Evolutionary conservation across 1,139 yeast genomes (phyloP).

Genomic region (Magnusiomyces clavatus): DNA sequence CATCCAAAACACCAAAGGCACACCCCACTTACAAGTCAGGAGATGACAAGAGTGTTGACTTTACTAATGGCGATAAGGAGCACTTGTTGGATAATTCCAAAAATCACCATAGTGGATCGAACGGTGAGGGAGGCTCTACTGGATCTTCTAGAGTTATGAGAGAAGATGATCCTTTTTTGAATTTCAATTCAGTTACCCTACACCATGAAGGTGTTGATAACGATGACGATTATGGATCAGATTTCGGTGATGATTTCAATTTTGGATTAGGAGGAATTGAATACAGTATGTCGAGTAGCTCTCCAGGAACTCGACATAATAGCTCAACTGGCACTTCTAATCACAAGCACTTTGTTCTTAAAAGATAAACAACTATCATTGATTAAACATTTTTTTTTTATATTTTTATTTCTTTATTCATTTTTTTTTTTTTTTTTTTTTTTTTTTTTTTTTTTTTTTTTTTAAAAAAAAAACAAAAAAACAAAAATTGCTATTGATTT

Average conservation of each 20-base stretch:
- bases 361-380: too few species aligned
- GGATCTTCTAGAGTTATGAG: constrained; percentile 13
- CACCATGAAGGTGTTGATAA: constrained; percentile 48
- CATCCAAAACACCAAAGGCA: constrained; percentile 50
- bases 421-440: too few species aligned
- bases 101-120: constrained; percentile 3
- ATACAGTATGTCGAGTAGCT: background rate
- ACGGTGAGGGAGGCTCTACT: background rate
- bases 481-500: too few species aligned
- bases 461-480: too few species aligned
- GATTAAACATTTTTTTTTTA: too few species aligned
- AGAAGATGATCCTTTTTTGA: constrained; percentile 71
- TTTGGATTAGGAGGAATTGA: background rate
- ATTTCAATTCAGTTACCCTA: constrained; percentile 82
- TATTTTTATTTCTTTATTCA: too few species aligned
- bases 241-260: background rate
- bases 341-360: too few species aligned
- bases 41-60: constrained; percentile 28
- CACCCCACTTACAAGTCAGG: constrained; percentile 26
- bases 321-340: too few species aligned
- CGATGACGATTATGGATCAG: constrained; percentile 5
- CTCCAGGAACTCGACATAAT: too few species aligned
- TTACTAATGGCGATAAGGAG: constrained; percentile 18
- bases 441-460: too few species aligned
- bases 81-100: constrained; percentile 7